Evolutionary conservation across 1,139 yeast species (phyloP).

Genomic region (Yamadazyma atlantica): DNA sequence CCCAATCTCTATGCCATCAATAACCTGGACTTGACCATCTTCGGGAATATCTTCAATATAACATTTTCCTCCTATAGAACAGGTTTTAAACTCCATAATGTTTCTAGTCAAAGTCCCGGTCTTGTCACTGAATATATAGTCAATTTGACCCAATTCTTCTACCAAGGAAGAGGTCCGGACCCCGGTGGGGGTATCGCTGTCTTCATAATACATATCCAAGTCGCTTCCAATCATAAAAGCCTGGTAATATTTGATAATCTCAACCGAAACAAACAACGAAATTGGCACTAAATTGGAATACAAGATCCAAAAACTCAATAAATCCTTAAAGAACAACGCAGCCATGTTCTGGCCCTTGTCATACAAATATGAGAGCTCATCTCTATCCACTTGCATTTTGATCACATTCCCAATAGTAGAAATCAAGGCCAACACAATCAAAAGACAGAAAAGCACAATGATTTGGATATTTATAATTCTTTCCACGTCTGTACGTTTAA

Average conservation of each 20-base stretch:
- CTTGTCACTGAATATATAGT: slow-evolving; percentile 92
- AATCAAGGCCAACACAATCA: slow-evolving; percentile 71
- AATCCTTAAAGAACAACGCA: slow-evolving; percentile 75
- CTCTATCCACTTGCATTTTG: slow-evolving; percentile 56
- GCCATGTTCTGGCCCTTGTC: slow-evolving; percentile 70
- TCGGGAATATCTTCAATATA: slow-evolving; percentile 91
- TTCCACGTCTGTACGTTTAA: slow-evolving; percentile 95
- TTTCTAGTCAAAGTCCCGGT: slow-evolving; percentile 95
- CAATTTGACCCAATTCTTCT: slow-evolving; percentile 95
- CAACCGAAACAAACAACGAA: slow-evolving; percentile 92
- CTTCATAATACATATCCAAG: slow-evolving; percentile 86
- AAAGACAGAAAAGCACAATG: slow-evolving; percentile 77
- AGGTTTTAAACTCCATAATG: slow-evolving; percentile 94
- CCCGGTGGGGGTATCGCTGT: slow-evolving; percentile 89
- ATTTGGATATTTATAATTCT: slow-evolving; percentile 92
- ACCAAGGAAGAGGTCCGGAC: slow-evolving; percentile 94
- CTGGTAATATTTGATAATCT: slow-evolving; percentile 90
- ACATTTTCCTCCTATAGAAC: slow-evolving; percentile 90
- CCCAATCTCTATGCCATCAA: slow-evolving; percentile 82
- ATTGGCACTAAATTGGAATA: slow-evolving; percentile 96
- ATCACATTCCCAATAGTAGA: slow-evolving; percentile 89
- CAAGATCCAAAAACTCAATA: slow-evolving; percentile 92
- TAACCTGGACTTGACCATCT: slow-evolving; percentile 68
- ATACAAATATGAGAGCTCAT: slow-evolving; percentile 60
- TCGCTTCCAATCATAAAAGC: slow-evolving; percentile 94